Percentiles rank a stretch among this genome's conserved stretches.
Evolutionary conservation across 306 rosid genomes (phyloP).

Genomic region (Ammopiptanthus mongolicus): DNA sequence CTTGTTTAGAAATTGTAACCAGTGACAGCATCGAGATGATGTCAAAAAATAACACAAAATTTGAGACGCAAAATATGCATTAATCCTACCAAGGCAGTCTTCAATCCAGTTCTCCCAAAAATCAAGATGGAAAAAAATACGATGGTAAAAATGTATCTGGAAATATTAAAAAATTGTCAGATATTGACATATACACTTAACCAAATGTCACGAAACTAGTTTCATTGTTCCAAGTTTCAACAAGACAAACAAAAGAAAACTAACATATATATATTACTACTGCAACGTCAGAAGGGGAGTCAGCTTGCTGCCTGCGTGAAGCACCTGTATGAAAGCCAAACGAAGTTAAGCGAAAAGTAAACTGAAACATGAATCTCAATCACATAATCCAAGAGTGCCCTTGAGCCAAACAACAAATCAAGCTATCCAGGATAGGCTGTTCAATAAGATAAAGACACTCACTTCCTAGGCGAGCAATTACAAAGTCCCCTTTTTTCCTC

Average conservation of each 20-base stretch:
- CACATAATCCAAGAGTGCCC: neutral
- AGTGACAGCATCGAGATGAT: no score
- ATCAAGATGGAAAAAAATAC: neutral
- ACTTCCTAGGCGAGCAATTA: neutral
- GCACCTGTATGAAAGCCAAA: slow-evolving; percentile 30
- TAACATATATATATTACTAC: neutral
- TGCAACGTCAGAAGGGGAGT: slow-evolving; percentile 27
- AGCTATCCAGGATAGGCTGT: neutral
- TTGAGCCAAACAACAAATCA: neutral
- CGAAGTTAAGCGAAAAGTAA: neutral
- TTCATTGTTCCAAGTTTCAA: slow-evolving; percentile 13
- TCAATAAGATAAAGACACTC: slow-evolving; percentile 7
- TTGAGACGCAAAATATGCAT: neutral
- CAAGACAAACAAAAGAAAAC: slow-evolving; percentile 18
- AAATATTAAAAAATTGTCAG: slow-evolving; percentile 14
- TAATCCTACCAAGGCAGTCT: neutral
- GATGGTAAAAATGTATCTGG: neutral
- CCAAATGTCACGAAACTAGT: slow-evolving; percentile 17
- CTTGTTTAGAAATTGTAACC: no score
- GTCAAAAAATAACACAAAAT: no score
- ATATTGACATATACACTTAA: slow-evolving; percentile 1
- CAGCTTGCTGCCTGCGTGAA: slow-evolving; percentile 34
- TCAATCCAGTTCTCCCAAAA: neutral
- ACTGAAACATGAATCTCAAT: neutral
- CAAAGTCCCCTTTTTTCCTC: neutral